Evolutionary conservation across 768 basidiomycete genomes (phyloP).

Genomic region (Lentinula guzmanii): DNA sequence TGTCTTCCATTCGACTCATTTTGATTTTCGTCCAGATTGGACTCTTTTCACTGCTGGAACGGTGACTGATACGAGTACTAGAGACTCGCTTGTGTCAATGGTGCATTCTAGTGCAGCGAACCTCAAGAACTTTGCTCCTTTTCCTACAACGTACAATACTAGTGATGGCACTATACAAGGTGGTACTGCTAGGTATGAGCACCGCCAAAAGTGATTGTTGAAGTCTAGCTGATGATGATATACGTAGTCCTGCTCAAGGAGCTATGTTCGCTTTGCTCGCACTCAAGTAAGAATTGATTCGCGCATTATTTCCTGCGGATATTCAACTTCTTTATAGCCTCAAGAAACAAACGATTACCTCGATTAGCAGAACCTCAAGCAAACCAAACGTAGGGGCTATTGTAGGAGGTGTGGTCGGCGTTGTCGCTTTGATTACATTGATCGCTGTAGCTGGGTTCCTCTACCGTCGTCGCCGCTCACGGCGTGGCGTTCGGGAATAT

Average conservation of each 20-base stretch:
- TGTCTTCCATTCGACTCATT: background rate
- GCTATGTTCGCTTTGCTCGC: constrained; percentile 6
- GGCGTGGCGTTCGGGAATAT: background rate
- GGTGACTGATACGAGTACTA: background rate
- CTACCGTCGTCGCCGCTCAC: constrained; percentile 8
- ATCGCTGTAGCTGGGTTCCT: constrained; percentile 7
- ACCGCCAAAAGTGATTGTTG: background rate
- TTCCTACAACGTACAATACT: constrained; percentile 3
- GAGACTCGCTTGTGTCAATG: background rate
- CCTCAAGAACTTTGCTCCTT: background rate
- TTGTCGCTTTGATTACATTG: background rate
- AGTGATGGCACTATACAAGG: background rate
- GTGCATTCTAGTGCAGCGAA: constrained; percentile 3
- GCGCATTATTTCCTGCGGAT: too few species aligned
- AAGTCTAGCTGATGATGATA: background rate
- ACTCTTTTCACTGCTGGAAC: constrained; percentile 5
- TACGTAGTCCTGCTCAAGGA: constrained; percentile 4
- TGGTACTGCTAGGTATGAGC: background rate
- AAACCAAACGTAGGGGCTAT: constrained; percentile 7
- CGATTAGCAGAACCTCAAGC: background rate
- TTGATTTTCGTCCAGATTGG: background rate
- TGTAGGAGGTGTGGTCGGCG: constrained; percentile 11
- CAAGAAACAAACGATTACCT: constrained; percentile 7
- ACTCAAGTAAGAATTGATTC: constrained; percentile 15
- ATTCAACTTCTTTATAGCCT: constrained; percentile 3